Evolutionary conservation across 768 basidiomycete genomes (phyloP), one percentile per base, ranked within the genome.

Genomic region (Mycena olivaceomarginata): DNA sequence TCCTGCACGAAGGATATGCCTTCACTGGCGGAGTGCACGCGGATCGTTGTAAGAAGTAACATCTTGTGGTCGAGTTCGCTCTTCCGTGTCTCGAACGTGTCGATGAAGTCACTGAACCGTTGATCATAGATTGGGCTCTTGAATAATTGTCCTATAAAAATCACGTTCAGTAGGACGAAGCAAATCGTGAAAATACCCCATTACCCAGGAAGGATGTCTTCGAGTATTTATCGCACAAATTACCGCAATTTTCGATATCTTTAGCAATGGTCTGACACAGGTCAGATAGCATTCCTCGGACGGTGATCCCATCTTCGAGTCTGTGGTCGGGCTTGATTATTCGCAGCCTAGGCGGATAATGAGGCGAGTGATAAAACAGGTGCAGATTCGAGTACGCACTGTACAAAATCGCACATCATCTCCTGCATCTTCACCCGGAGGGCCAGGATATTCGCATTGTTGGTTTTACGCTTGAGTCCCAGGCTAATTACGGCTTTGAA

Each of bases 361-460:
- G 4, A 51, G 16, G 15, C 16, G 48, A 20, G 48, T 13, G 16
- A 51, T 51, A 51, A 16, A n/a, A 45, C 15, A 16, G 48, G 18
- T 51, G 48, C 18, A 18, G 39, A 57, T 4, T 10, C 15, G 57
- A 25, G 22, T 31, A 59, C 68, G 59, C 56, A 69, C 68, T 43
- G 68, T 9, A 59, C 40, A n/a, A 69, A 53, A 16, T 59, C 56
- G 11, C 7, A 25, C 68, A 70, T 70, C 59, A 62, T 62, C 15
- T 70, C 69, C 46, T 62, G 59, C 59, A 70, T 62, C 43, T 45
- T 60, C 5, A 70, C 59, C 11, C 37, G 69, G 11, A 70, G 57
- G 45, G 45, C 45, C 16, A 46, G 5, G 11, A 70, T 59, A 16
- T 7, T 62, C 4, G 22, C 45, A n/a, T 70, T 51, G 46, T 70